phyloP scores from a whole-genome alignment of 139 green algal genomes.

The Chlorella ohadii region DNA sequence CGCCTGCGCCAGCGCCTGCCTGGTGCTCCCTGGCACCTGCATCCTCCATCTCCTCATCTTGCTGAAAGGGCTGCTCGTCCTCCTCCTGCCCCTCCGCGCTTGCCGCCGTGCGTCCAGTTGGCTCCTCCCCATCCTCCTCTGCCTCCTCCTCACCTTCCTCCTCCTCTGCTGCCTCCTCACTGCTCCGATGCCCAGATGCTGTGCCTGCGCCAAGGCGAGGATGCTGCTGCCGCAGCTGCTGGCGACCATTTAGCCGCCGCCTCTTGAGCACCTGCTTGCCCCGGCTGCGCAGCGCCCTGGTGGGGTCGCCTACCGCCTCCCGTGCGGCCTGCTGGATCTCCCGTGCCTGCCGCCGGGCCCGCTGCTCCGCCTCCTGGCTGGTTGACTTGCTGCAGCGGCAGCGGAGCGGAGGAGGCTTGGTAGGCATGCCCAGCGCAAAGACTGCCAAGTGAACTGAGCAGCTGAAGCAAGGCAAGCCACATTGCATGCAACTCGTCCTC shows the following conservation, averaged over 20 bases:
- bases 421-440: too few species aligned
- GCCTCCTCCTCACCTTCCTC: not conserved
- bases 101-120: too few species aligned
- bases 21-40: not conserved
- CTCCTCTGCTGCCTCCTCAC: not conserved
- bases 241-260: not conserved
- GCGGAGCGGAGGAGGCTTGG: too few species aligned
- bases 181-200: too few species aligned
- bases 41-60: not conserved
- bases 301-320: not conserved
- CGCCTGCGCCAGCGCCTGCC: not conserved
- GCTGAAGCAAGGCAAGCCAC: too few species aligned
- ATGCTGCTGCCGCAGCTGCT: not conserved
- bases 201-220: too few species aligned
- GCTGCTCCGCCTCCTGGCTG: not conserved
- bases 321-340: not conserved
- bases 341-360: not conserved
- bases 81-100: not conserved
- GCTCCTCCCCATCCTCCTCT: not conserved
- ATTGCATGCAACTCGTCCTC: not conserved
- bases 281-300: not conserved
- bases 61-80: not conserved
- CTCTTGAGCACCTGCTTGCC: not conserved
- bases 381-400: too few species aligned
- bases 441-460: too few species aligned